These are phyloP conservation scores for Trametes cingulata DNA, from an alignment of 768 basidiomycete genomes.

Conservation along the genomic window DNA sequence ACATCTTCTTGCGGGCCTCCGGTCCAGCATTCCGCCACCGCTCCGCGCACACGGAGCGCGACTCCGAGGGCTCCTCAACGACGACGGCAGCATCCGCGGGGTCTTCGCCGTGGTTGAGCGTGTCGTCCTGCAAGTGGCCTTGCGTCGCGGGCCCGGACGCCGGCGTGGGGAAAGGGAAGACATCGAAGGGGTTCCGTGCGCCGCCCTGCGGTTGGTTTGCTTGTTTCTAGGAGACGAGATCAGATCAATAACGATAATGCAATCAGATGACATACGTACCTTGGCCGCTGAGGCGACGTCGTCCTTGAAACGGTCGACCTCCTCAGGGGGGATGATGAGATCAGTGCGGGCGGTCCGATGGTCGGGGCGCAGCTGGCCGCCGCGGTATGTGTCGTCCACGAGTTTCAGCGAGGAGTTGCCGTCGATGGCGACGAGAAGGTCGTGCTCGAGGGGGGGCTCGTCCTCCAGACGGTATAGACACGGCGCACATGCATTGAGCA, in stretches of 20 bases:
- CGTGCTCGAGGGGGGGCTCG: background rate
- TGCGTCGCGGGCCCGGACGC: too few relatives aligned
- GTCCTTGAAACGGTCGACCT: constrained; percentile 26
- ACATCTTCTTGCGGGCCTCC: constrained; percentile 23
- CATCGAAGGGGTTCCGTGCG: background rate
- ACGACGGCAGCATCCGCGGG: background rate
- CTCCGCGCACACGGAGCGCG: constrained; percentile 11
- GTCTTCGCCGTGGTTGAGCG: background rate
- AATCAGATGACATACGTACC: too few relatives aligned
- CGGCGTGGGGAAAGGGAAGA: background rate
- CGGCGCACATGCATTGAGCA: constrained; percentile 29
- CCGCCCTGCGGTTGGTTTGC: background rate
- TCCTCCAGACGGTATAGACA: constrained; percentile 29
- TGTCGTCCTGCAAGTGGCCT: too few relatives aligned
- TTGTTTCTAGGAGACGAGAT: background rate
- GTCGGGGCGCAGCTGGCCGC: background rate
- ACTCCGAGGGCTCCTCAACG: background rate
- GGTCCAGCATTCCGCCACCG: constrained; percentile 16
- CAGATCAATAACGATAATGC: too few relatives aligned
- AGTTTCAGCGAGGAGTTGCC: constrained; percentile 25
- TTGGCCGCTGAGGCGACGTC: constrained; percentile 9
- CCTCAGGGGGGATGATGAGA: background rate
- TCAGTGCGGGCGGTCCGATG: background rate
- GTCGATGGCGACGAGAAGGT: constrained; percentile 23
- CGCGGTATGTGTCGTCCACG: background rate